These are phyloP conservation scores for Naganishia antarctica DNA, from an alignment of 768 basidiomycete species.

Conservation along the genomic window DNA sequence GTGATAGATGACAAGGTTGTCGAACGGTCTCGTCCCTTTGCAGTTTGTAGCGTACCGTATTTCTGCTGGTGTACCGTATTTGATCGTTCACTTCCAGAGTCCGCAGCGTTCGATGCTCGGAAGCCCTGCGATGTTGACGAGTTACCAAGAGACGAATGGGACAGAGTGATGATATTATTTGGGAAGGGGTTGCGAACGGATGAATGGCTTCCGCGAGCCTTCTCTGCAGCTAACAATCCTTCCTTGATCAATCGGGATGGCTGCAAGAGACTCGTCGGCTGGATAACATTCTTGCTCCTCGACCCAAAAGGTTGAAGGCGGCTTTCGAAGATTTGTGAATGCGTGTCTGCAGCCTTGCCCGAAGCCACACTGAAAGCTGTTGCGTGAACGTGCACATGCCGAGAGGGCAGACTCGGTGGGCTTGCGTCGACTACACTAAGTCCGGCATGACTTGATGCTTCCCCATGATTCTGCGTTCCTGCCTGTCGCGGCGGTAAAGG, in stretches of 20 bases:
- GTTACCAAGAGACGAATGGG: neutral
- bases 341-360: neutral
- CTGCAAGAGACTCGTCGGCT: slow-evolving; percentile 13
- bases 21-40: neutral
- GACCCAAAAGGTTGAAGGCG: neutral
- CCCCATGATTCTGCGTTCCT: neutral
- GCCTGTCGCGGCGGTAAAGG: neutral
- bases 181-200: neutral
- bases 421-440: neutral
- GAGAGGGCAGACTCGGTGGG: neutral
- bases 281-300: neutral
- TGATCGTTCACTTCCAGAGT: slow-evolving; percentile 1
- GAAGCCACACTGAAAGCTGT: no score
- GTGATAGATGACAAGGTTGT: slow-evolving; percentile 1
- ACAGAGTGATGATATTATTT: neutral
- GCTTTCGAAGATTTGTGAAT: neutral
- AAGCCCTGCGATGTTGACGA: neutral
- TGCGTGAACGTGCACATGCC: neutral
- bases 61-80: neutral
- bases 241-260: slow-evolving; percentile 15
- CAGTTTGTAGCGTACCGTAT: neutral
- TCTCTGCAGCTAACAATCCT: neutral
- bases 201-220: neutral
- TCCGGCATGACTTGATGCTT: neutral
- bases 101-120: neutral